Evolutionary conservation across 1,284 basidiomycete genomes (phyloP).

Genomic region (Inonotus obliquus): DNA sequence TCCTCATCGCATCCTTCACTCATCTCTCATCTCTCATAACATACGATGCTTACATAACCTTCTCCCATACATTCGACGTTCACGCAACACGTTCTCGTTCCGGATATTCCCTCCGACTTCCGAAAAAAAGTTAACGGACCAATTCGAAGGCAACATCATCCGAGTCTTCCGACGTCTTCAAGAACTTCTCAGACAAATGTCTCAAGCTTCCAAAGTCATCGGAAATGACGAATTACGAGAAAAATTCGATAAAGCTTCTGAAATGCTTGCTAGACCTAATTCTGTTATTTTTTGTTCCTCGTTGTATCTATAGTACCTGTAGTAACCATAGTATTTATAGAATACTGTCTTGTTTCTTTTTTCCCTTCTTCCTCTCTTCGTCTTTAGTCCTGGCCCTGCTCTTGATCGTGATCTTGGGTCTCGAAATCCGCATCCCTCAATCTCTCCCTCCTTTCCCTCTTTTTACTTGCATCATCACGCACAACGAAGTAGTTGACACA

Average conservation of each 20-base stretch:
- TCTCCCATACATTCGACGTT: too few species aligned
- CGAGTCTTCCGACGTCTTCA: constrained; percentile 92
- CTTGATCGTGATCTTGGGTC: too few species aligned
- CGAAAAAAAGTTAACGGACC: constrained; percentile 81
- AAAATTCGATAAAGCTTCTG: constrained; percentile 84
- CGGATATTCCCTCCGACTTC: too few species aligned
- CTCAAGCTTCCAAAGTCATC: constrained; percentile 91
- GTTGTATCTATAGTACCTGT: constrained; percentile 68
- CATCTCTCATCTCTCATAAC: too few species aligned
- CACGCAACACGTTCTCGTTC: too few species aligned
- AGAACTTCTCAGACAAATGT: constrained; percentile 95
- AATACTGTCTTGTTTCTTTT: neutral
- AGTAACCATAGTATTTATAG: too few species aligned
- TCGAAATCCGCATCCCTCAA: too few species aligned
- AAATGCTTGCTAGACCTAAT: constrained; percentile 88
- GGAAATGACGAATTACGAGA: constrained; percentile 91
- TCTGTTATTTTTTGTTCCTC: constrained; percentile 94
- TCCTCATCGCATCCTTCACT: neutral
- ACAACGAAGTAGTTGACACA: too few species aligned
- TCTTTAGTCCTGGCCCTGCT: too few species aligned
- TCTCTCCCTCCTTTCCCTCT: too few species aligned
- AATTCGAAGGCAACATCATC: constrained; percentile 94
- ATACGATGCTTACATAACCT: too few species aligned
- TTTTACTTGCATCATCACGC: too few species aligned
- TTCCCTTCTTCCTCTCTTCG: neutral